A percentile compares a stretch with the other conserved stretches of the same genome.
These are phyloP conservation scores for Metschnikowia corniflorae DNA, from an alignment of 805 yeast genomes.

Conservation along the genomic window DNA sequence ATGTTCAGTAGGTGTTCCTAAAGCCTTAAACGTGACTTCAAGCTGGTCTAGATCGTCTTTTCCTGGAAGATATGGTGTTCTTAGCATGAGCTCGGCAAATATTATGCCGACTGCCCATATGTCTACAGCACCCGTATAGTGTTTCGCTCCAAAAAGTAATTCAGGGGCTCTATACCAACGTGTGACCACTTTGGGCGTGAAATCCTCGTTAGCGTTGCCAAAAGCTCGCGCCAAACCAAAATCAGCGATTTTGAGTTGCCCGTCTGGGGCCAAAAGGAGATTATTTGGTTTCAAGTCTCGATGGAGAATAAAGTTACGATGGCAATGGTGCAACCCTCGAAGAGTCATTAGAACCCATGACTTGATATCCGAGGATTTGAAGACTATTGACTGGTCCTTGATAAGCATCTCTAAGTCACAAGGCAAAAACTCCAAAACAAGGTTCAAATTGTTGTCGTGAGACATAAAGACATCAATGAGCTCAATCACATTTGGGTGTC, in stretches of 20 bases:
- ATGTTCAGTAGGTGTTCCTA: conserved; percentile 93
- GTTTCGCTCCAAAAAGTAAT: conserved; percentile 42
- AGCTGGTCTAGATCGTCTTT: conserved; percentile 85
- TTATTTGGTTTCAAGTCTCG: conserved; percentile 94
- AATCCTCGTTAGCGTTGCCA: conserved; percentile 65
- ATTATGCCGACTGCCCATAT: conserved; percentile 53
- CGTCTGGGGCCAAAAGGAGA: conserved; percentile 79
- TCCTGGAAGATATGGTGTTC: conserved; percentile 95
- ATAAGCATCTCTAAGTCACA: conserved; percentile 88
- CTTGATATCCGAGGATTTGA: conserved; percentile 83
- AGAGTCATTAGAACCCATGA: conserved; percentile 93
- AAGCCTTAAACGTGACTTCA: conserved; percentile 89
- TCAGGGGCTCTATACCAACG: conserved; percentile 94
- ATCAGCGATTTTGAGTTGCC: conserved; percentile 92
- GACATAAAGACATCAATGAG: conserved; percentile 78
- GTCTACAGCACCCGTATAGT: conserved; percentile 43
- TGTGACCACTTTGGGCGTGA: conserved; percentile 94
- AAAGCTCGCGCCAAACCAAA: conserved; percentile 90
- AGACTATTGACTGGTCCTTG: conserved; percentile 71
- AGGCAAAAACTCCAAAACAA: conserved; percentile 92
- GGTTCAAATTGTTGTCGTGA: conserved; percentile 59
- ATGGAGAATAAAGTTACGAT: conserved; percentile 83
- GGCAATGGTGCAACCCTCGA: conserved; percentile 94
- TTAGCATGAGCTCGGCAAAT: conserved; percentile 91
- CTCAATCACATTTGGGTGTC: conserved; percentile 76